Conservation (phyloP, 805 yeast genomes). For the Candida sithepensis region DNA sequence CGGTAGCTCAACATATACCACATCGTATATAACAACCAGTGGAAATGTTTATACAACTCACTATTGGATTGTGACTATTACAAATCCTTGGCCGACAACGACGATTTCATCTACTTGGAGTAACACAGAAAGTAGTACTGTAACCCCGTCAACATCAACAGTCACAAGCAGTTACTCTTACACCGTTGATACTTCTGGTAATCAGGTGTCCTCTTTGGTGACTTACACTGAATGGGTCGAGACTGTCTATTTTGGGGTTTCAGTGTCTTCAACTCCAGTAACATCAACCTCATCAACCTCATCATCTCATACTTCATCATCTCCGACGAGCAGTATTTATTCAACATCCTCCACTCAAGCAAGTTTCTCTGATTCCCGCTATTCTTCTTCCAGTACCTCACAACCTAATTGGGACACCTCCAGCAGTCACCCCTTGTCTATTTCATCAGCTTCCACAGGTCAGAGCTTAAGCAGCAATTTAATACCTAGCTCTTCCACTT, state of each 20-base stretch:
- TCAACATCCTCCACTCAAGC: too few relatives aligned
- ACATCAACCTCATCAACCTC: background rate
- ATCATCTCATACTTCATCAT: background rate
- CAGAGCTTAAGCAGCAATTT: too few relatives aligned
- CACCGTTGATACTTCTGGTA: background rate
- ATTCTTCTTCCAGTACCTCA: too few relatives aligned
- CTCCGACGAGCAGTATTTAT: background rate
- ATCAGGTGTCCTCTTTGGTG: background rate
- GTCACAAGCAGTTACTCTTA: background rate
- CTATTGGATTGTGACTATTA: background rate
- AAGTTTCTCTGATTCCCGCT: too few relatives aligned
- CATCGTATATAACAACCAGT: background rate
- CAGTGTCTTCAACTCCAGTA: too few relatives aligned
- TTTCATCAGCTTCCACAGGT: too few relatives aligned
- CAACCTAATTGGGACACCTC: too few relatives aligned
- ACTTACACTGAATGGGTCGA: background rate
- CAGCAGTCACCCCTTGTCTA: too few relatives aligned
- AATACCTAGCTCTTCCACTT: too few relatives aligned
- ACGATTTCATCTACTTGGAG: background rate
- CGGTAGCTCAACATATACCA: background rate
- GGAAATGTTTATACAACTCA: background rate
- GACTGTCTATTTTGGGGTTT: background rate
- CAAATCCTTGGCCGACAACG: constrained; percentile 1
- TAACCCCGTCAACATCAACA: background rate
- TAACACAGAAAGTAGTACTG: background rate